Conservation (phyloP, 225 moss, liverwort and hornwort species). For the Anthoceros angustus region DNA sequence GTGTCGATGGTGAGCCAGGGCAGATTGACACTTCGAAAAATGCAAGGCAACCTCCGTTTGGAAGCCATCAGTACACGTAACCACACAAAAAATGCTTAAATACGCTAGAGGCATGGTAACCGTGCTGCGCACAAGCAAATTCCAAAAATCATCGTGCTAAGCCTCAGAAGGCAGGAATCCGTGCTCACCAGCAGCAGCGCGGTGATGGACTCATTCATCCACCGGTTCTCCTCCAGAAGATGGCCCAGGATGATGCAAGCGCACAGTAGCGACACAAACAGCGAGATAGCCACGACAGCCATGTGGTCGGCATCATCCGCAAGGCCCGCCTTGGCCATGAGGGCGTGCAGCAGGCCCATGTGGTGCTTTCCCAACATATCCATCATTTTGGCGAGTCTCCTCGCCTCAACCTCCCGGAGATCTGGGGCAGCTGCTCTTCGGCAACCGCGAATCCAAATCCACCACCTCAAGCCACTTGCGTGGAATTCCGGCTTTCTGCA, state of each 20-base stretch:
- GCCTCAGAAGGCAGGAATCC: not conserved
- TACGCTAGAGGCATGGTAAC: too few species aligned
- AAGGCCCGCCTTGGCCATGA: constrained; percentile 8
- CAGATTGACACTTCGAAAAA: too few species aligned
- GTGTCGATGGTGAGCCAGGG: too few species aligned
- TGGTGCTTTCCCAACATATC: constrained; percentile 1
- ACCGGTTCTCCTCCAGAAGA: constrained; percentile 77
- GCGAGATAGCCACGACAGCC: constrained; percentile 63
- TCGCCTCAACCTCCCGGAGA: not conserved
- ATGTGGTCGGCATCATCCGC: constrained; percentile 37
- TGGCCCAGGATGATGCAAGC: constrained; percentile 83
- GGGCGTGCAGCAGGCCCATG: constrained; percentile 1
- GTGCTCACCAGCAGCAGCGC: constrained; percentile 52
- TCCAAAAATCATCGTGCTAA: not conserved
- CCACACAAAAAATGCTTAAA: too few species aligned
- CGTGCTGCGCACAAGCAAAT: too few species aligned
- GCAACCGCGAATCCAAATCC: not conserved
- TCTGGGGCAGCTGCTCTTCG: not conserved
- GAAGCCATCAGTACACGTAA: too few species aligned
- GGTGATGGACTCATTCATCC: constrained; percentile 94
- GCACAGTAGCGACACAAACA: constrained; percentile 71
- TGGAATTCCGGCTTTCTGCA: not conserved
- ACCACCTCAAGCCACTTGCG: not conserved
- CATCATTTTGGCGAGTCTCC: not conserved
- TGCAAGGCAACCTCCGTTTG: too few species aligned